Evolutionary conservation across 1,284 basidiomycete genomes (phyloP), one percentile per base, ranked within the genome.

Genomic region (Macrocybe sp.): DNA sequence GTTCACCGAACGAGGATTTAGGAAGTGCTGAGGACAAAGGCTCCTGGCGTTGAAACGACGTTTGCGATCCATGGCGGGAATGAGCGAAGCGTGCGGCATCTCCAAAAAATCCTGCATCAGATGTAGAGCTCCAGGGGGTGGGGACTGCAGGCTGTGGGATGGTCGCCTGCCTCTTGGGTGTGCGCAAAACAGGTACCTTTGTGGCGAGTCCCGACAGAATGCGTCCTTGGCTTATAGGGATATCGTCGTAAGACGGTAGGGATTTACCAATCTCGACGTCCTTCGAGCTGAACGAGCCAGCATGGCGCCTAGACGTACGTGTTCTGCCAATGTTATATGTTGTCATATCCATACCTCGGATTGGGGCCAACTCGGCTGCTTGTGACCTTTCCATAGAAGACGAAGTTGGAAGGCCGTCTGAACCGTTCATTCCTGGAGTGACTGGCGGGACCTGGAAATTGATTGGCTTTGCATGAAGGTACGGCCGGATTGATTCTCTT

Each of bases 241-340:
- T 40, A 45, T 72, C 72, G 37, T 79, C 75, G 53, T 79, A 78
- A 10, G 83, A 83, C 3, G 90, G 87, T 53, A 96, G 69, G 46
- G 80, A 74, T 65, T 85, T 90, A 34, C 93, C 93, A 47, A 91
- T 82, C 63, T 95, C 85, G 1, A 97, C 87, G 62, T 97, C 93
- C 60, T 92, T 89, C 33, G 79, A 85, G 55, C 91, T 94, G 70
- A 96, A 97, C 0, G 92, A 96, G 5, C 93, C 93, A 1, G 89
- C 93, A 63, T 96, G 90, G 16, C 93, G 76, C n/a, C 92, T 78
- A 52, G 76, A 77, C 57, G 74, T 80, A n/a, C 77, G 74, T 10
- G 65, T 68, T 52, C 74, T 66, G 10, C 66, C 70, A 14, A 41
- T 44, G 31, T 34, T 51, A 4, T 31, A 22, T 22, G 22, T 22